phyloP scores from a whole-genome alignment of 169 alveolate species.

The Theileria orientalis region DNA sequence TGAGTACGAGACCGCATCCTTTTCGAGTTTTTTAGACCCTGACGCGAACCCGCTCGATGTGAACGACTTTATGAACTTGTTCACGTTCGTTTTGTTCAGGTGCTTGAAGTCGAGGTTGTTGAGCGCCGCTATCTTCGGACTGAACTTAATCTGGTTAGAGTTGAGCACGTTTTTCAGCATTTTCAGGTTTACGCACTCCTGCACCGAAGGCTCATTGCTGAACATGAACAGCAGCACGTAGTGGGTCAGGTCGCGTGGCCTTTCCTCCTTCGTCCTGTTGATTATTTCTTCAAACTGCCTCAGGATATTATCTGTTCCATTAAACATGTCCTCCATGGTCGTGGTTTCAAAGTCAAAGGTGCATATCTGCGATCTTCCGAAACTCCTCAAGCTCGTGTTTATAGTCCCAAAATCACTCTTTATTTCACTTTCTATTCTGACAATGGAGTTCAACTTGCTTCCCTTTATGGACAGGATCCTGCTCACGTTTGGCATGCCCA shows the following conservation, averaged over 20 bases:
- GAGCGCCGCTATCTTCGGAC: not conserved
- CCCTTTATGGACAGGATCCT: not conserved
- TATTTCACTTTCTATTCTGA: not conserved
- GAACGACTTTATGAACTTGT: not conserved
- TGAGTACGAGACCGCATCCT: constrained; percentile 45
- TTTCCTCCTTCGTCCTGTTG: constrained; percentile 7
- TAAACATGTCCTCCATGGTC: constrained; percentile 16
- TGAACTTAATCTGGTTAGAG: constrained; percentile 18
- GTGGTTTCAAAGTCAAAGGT: constrained; percentile 43
- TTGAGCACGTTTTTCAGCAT: constrained; percentile 50
- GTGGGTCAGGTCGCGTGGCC: constrained; percentile 8
- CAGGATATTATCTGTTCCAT: constrained; percentile 6
- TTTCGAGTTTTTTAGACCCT: constrained; percentile 1
- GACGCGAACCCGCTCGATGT: not conserved
- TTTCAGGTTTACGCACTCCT: constrained; percentile 43
- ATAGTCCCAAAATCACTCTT: constrained; percentile 25
- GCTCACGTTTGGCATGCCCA: not conserved
- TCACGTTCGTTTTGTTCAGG: not conserved
- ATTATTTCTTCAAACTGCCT: not conserved
- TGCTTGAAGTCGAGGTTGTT: not conserved
- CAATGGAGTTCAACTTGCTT: not conserved
- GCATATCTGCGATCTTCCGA: constrained; percentile 52
- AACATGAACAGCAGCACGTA: constrained; percentile 31
- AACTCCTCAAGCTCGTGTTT: constrained; percentile 31
- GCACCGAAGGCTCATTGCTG: not conserved